Base-by-base conservation (phyloP, 2,329 filamentous ascomycete genomes). In the Penicillium olsonii region DNA sequence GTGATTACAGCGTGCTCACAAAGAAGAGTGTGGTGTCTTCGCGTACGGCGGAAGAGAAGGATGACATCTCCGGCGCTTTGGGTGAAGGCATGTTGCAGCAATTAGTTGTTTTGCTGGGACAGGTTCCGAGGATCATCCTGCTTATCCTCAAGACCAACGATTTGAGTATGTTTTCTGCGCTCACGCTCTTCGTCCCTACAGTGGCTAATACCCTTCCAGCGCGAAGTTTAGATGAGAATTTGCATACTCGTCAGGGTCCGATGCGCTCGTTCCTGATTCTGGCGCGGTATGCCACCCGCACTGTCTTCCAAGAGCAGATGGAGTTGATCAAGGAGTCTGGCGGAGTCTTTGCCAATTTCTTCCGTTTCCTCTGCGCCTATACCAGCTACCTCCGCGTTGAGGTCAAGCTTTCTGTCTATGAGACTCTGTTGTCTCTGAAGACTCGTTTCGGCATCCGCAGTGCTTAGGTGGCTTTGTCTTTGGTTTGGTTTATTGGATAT, bases 131-230 rank as follows among this genome's bases (percentile, higher is more conserved):
- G 37, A 90, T 99, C 57, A 96, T 99, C 46, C 79, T 99, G 11
- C 78, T 99, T 22, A 97, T 99, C 59, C 80, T 99, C 54, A 99
- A 99, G 75, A 99, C 94, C 2, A 99, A 99, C 68, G 94, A 99
- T 72, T 77, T 99, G 33, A 99, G 78, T 82, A 72, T 66, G 78
- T 72, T 24, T 31, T 6, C 29, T 31, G 9, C 37, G 12, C 14
- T 26, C 41, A 6, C 24, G 33, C 31, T 7, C 7, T 7, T 26
- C 4, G 2, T 15, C n/a, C 37, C 9, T 26, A 22, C 26, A 20
- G n/a, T 4, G 7, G 29, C 46, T 53, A 52, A 61, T 44, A 47
- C 27, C 26, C 37, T 17, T 17, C 27, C 52, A 82, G 79, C 94
- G 14, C 85, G 94, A 56, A 94, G 87, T 62, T 81, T 99, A 15